These are phyloP conservation scores for Cylindricascospora bacillispora DNA, from an alignment of 1,139 yeast genomes.

Conservation along the genomic window DNA sequence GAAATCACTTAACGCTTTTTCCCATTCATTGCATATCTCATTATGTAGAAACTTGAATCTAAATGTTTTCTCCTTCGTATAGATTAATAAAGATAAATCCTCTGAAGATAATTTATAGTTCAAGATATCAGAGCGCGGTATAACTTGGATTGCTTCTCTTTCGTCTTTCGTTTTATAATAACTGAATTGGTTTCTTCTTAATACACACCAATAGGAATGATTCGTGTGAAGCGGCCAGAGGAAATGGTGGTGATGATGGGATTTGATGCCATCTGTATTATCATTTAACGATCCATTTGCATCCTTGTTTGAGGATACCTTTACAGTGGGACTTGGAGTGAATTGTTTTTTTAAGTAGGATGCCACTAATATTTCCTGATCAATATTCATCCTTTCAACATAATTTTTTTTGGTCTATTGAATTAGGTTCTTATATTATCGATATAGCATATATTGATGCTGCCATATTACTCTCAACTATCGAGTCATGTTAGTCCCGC, in stretches of 20 bases:
- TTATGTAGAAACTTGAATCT: too few species aligned
- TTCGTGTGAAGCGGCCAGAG: constrained; percentile 5
- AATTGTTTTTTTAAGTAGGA: constrained; percentile 2
- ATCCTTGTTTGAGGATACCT: too few species aligned
- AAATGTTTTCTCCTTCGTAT: constrained; percentile 12
- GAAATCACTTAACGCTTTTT: constrained; percentile 8
- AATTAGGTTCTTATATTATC: not conserved
- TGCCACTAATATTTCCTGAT: constrained; percentile 1
- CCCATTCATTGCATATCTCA: constrained; percentile 10
- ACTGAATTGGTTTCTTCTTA: constrained; percentile 42
- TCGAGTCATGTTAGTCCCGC: too few species aligned
- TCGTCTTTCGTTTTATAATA: constrained; percentile 48
- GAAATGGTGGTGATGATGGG: constrained; percentile 5
- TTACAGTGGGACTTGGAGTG: constrained; percentile 1
- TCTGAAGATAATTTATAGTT: constrained; percentile 11
- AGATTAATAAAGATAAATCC: constrained; percentile 8
- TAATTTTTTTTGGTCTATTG: not conserved
- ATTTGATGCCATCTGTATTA: constrained; percentile 9
- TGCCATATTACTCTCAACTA: too few species aligned
- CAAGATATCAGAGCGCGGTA: constrained; percentile 29
- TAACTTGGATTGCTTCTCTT: constrained; percentile 41
- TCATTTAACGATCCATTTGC: too few species aligned
- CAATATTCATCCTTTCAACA: not conserved
- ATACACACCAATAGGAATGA: constrained; percentile 37
- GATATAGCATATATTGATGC: too few species aligned